These are phyloP conservation scores for Fremontodendron californicum DNA, from an alignment of 345 rosid genomes.

Conservation along the genomic window DNA sequence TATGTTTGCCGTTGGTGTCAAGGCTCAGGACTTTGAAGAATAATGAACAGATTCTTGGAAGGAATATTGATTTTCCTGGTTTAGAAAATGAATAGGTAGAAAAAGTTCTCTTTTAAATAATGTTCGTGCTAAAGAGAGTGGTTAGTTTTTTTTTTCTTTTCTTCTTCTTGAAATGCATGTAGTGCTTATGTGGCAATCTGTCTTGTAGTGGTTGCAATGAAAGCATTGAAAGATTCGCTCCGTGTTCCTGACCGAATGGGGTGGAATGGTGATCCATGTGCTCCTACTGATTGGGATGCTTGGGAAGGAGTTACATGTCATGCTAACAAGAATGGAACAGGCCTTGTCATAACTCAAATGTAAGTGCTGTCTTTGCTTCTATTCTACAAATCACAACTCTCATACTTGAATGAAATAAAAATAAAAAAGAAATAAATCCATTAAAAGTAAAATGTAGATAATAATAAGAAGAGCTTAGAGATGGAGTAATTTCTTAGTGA, in stretches of 20 bases:
- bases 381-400: not conserved
- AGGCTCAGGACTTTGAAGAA: not conserved
- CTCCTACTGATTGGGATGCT: conserved; percentile 96
- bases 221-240: conserved; percentile 81
- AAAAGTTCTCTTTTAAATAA: not conserved
- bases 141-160: not conserved
- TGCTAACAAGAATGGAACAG: conserved; percentile 54
- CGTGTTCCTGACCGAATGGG: conserved; percentile 94
- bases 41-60: not conserved
- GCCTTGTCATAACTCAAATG: conserved; percentile 83
- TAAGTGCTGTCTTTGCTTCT: conserved; percentile 33
- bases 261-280: conserved; percentile 99
- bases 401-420: not conserved
- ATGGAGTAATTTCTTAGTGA: not conserved
- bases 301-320: conserved; percentile 98
- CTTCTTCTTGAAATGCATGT: not conserved
- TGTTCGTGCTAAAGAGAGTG: not conserved
- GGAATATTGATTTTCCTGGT: not conserved
- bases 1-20: not conserved
- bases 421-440: not conserved
- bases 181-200: not conserved
- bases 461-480: not conserved
- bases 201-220: conserved; percentile 75
- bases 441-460: not conserved
- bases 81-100: not conserved